Conservation (phyloP, 345 rosid species). For the Corymbia maculata region DNA sequence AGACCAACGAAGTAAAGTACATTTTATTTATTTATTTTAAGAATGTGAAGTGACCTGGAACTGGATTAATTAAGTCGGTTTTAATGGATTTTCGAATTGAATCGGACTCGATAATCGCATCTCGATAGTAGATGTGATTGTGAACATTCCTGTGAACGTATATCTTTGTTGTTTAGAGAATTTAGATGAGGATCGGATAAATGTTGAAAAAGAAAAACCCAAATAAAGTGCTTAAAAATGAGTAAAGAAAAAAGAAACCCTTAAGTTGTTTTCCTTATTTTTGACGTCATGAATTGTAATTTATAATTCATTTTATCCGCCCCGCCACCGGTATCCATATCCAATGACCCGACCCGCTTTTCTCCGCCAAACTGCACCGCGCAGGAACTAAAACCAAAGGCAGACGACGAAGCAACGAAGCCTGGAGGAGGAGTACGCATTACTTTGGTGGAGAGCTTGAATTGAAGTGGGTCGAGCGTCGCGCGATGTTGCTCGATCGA, state of each 20-base stretch:
- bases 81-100: too few relatives aligned
- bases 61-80: rapidly evolving
- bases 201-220: too few relatives aligned
- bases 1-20: background rate
- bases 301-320: background rate
- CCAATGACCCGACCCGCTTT: background rate
- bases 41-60: background rate
- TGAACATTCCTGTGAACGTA: too few relatives aligned
- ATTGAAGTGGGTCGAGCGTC: background rate
- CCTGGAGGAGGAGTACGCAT: background rate
- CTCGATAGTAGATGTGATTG: rapidly evolving
- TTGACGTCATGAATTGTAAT: background rate
- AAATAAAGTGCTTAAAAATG: too few relatives aligned
- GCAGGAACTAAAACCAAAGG: background rate
- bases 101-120: rapidly evolving
- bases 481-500: background rate
- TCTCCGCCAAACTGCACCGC: background rate
- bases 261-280: too few relatives aligned
- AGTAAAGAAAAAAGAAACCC: background rate
- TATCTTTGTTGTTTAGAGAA: rapidly evolving
- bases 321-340: background rate
- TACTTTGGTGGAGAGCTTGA: background rate
- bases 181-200: too few relatives aligned
- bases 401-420: background rate
- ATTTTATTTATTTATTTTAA: too few relatives aligned